Conservation (phyloP, 2,329 filamentous ascomycete species). For the Penicillium sp. region DNA sequence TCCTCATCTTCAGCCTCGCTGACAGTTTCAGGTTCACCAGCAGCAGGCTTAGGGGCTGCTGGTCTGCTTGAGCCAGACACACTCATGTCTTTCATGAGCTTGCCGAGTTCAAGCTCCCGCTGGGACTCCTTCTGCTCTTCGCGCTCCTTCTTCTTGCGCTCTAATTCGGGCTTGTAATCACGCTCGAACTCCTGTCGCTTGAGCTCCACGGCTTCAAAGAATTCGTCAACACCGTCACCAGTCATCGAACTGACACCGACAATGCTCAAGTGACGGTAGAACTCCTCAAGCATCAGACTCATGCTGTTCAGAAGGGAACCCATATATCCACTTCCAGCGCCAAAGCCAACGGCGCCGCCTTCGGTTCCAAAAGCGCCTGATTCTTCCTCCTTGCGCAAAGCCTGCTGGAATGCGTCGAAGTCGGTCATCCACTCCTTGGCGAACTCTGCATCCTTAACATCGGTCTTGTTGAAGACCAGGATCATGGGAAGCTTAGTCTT, state of each 20-base stretch:
- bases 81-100: constrained; percentile 92
- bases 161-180: constrained; percentile 91
- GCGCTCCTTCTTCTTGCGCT: constrained; percentile 72
- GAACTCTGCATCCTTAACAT: constrained; percentile 86
- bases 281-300: constrained; percentile 96
- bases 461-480: constrained; percentile 98
- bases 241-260: constrained; percentile 94
- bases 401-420: constrained; percentile 91
- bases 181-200: constrained; percentile 86
- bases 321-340: constrained; percentile 91
- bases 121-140: constrained; percentile 72
- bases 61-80: constrained; percentile 49
- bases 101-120: constrained; percentile 80
- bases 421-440: constrained; percentile 99
- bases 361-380: constrained; percentile 73
- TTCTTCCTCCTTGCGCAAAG: constrained; percentile 77
- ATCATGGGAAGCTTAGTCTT: constrained; percentile 99
- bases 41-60: constrained; percentile 24
- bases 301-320: constrained; percentile 93
- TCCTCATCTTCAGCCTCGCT: constrained; percentile 56
- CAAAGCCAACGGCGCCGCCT: constrained; percentile 61
- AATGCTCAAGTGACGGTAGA: constrained; percentile 90
- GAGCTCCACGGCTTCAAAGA: constrained; percentile 83
- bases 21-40: constrained; percentile 44
- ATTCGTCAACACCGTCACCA: constrained; percentile 86